These are phyloP conservation scores for Capsicum rhomboideum DNA, from an alignment of 257 asterid species.

Conservation along the genomic window DNA sequence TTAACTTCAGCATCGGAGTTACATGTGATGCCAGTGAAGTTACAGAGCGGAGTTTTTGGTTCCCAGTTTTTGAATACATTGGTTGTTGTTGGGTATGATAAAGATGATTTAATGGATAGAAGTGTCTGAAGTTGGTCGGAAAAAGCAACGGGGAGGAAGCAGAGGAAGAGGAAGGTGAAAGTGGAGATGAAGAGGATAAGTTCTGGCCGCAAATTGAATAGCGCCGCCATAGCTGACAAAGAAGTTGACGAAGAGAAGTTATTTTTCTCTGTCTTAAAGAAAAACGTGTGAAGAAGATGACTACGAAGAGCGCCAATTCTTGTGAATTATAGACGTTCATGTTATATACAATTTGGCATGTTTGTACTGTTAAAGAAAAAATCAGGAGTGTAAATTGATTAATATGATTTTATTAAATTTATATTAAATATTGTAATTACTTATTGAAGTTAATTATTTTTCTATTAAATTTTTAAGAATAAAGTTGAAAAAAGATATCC, in stretches of 20 bases:
- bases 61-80: conserved; percentile 58
- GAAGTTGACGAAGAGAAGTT: neutral
- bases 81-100: conserved; percentile 26
- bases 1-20: conserved; percentile 29
- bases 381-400: no score
- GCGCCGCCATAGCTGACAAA: conserved; percentile 29
- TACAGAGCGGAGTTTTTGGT: conserved; percentile 16
- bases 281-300: conserved; percentile 19
- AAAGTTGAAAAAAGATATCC: no score
- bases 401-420: no score
- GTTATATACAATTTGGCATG: no score
- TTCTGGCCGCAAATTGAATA: conserved; percentile 8
- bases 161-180: conserved; percentile 14
- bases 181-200: conserved; percentile 19
- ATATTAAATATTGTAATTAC: no score
- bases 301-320: conserved; percentile 11
- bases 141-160: conserved; percentile 20
- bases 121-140: conserved; percentile 62
- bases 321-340: conserved; percentile 6
- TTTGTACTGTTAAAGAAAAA: no score
- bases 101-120: conserved; percentile 42
- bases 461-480: no score
- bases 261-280: neutral
- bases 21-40: conserved; percentile 58
- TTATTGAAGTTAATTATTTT: no score